Percentiles rank a stretch among this genome's conserved stretches.
Conservation (phyloP, 1,284 basidiomycete genomes). For the Singerocomus rubriflavus region DNA sequence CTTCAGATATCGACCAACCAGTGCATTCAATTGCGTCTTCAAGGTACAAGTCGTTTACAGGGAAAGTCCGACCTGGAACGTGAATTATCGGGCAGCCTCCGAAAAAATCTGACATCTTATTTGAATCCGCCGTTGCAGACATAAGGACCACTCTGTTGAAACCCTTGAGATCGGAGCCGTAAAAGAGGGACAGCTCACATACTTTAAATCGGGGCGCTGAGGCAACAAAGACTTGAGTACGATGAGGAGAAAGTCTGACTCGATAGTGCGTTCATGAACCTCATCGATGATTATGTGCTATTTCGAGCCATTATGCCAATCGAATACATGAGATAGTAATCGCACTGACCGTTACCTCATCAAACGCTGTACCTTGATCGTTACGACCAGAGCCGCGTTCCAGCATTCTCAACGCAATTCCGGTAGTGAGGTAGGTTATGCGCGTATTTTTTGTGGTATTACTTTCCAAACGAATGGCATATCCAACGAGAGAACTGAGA, state of each 20-base stretch:
- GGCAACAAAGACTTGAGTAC: conserved; percentile 88
- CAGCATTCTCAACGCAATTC: conserved; percentile 96
- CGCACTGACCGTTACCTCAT: conserved; percentile 81
- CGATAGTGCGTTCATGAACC: conserved; percentile 94
- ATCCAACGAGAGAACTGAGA: conserved; percentile 82
- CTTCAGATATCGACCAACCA: conserved; percentile 82
- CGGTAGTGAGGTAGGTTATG: conserved; percentile 88
- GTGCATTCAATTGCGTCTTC: conserved; percentile 92
- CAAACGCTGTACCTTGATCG: conserved; percentile 77
- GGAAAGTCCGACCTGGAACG: conserved; percentile 97
- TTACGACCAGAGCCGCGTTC: conserved; percentile 71
- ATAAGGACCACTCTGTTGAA: conserved; percentile 84
- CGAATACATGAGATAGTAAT: not conserved
- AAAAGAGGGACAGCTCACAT: conserved; percentile 15
- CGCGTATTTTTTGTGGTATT: conserved; percentile 81
- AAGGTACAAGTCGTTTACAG: conserved; percentile 84
- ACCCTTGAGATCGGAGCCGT: not conserved
- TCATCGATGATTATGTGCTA: conserved; percentile 68
- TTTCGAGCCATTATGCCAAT: conserved; percentile 6
- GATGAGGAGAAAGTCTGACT: conserved; percentile 96
- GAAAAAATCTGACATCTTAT: conserved; percentile 93
- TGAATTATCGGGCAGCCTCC: conserved; percentile 85
- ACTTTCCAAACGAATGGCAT: conserved; percentile 93
- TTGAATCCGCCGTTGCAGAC: conserved; percentile 96
- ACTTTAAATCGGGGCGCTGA: conserved; percentile 84